Evolutionary conservation across 1,284 basidiomycete species (phyloP).

Genomic region (Tilletia horrida): DNA sequence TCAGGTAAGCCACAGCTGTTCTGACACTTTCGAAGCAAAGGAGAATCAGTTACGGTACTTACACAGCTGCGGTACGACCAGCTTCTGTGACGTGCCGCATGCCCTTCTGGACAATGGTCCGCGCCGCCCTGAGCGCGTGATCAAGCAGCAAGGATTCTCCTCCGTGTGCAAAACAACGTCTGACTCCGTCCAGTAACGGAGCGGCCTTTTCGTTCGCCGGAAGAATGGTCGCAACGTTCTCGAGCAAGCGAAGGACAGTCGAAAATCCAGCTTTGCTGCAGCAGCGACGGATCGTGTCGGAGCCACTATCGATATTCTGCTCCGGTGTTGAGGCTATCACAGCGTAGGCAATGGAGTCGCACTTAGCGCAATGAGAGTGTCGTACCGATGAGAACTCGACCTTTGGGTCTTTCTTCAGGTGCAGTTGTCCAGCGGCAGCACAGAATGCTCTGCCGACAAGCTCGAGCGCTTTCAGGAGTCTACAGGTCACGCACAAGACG

Average conservation of each 20-base stretch:
- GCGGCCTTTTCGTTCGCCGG: constrained; percentile 8
- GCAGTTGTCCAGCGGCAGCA: background rate
- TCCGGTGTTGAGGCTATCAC: background rate
- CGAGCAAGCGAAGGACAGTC: constrained; percentile 11
- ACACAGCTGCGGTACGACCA: constrained; percentile 9
- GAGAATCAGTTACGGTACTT: background rate
- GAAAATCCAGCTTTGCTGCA: constrained; percentile 12
- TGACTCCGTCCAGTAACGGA: constrained; percentile 4
- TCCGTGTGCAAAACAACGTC: constrained; percentile 4
- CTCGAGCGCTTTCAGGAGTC: background rate
- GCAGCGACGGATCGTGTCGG: constrained; percentile 2
- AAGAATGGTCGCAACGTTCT: constrained; percentile 12
- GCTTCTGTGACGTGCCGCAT: background rate
- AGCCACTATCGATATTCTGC: background rate
- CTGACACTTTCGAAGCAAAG: too few relatives aligned
- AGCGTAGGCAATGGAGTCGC: constrained; percentile 3
- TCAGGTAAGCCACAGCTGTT: too few relatives aligned
- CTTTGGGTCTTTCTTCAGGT: background rate
- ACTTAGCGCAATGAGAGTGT: background rate
- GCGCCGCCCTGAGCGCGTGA: background rate
- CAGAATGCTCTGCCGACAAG: constrained; percentile 9
- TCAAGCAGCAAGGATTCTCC: constrained; percentile 1
- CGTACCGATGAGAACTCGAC: background rate
- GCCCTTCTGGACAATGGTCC: constrained; percentile 14
- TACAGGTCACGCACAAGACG: background rate